A percentile compares a stretch with the other conserved stretches of the same genome.
phyloP scores from a whole-genome alignment of 2,329 filamentous ascomycete genomes.

The Paraphaeosphaeria minitans region DNA sequence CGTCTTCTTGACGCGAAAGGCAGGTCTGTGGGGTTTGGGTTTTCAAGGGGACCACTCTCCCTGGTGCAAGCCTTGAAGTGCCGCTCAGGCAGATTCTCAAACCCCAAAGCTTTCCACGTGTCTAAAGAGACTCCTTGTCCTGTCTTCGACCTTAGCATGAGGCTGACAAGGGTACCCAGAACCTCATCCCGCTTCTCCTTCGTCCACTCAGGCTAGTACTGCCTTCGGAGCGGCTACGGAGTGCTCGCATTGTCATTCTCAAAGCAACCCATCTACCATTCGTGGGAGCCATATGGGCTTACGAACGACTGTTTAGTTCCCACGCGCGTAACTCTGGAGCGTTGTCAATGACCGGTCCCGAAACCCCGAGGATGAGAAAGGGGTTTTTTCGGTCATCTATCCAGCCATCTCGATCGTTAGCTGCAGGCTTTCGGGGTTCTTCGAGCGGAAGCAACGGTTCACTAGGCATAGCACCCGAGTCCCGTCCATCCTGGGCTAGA shows the following conservation, averaged over 20 bases:
- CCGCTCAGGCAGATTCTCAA: constrained; percentile 33
- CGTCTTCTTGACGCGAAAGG: constrained; percentile 1
- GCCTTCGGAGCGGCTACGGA: constrained; percentile 67
- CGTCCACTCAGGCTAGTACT: constrained; percentile 74
- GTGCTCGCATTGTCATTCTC: constrained; percentile 62
- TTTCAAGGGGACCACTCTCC: constrained; percentile 14
- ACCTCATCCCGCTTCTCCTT: constrained; percentile 74
- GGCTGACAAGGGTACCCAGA: constrained; percentile 54
- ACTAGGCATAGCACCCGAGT: constrained; percentile 22
- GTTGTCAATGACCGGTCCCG: constrained; percentile 41
- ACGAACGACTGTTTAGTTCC: constrained; percentile 57
- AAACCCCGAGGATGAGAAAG: constrained; percentile 32
- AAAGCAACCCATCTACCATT: constrained; percentile 69
- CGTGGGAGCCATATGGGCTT: constrained; percentile 70
- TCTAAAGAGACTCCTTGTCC: not conserved
- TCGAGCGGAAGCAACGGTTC: constrained; percentile 24
- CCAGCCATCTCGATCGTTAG: constrained; percentile 39
- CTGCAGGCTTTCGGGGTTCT: constrained; percentile 32
- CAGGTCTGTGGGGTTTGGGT: constrained; percentile 10
- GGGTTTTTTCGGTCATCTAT: constrained; percentile 36
- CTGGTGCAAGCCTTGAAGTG: constrained; percentile 25
- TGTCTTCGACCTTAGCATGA: constrained; percentile 18
- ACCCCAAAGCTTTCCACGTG: not conserved
- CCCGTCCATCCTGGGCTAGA: constrained; percentile 29
- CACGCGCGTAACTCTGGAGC: constrained; percentile 25